Evolutionary conservation across 2,329 filamentous ascomycete species (phyloP), one percentile per base, ranked within the genome.

Genomic region (Alternaria brassicicola): DNA sequence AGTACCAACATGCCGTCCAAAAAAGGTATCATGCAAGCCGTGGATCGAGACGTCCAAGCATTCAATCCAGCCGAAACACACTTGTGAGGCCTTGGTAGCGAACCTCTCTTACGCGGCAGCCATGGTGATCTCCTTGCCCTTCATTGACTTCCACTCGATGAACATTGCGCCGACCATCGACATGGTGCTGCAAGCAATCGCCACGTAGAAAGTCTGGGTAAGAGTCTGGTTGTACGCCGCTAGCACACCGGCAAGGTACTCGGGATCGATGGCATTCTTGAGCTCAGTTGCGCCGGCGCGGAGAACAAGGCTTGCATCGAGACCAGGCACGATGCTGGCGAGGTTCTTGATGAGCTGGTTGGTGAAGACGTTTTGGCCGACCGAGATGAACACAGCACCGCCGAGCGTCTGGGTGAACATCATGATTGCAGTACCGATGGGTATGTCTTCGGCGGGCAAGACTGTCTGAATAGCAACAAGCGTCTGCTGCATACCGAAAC

Each of bases 131-230:
- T 80, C 78, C 70, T 79, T 79, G 67, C 85, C 86, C 80, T 90
- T 90, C 68, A 91, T 86, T 63, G 80, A 87, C 72, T 81, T 84
- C 87, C 87, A 91, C 77, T 90, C 84, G 64, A 90, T 83, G 6
- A 79, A 76, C 1, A 81, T 66, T 0, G 83, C 80, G 0, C 85
- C 88, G 7, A 88, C 35, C 13, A 89, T 79, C 4, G 81, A 83
- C 8, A 88, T 55, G 7, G 79, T 79, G 0, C 82, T 80, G 68
- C 88, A 77, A 2, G 84, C 82, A 7, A 88, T 78, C 2, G 81
- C 83, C 8, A 90, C 84, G 60, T 85, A 84, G 69, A 89, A 91
- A 1, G 83, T 83, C 57, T 82, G 76, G 2, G 82, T 81, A 35
- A 92, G 74, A 0, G 87, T 81, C 23, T 79, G 72, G 69, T 90